Conservation (phyloP, 768 basidiomycete species). For the Lentinula detonsa region DNA sequence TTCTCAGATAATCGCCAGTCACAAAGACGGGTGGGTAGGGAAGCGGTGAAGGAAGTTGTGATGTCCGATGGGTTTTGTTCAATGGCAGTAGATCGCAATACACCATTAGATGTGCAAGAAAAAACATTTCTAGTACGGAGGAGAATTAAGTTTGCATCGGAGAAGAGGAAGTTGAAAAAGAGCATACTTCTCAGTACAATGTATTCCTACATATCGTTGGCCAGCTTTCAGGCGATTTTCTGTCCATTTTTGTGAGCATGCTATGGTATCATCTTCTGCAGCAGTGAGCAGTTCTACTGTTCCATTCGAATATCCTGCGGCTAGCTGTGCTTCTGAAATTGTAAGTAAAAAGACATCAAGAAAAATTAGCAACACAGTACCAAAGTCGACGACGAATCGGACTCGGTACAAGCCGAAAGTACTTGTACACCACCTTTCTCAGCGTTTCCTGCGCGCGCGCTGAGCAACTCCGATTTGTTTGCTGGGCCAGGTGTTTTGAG, state of each 20-base stretch:
- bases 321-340: constrained; percentile 49
- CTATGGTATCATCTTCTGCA: constrained; percentile 33
- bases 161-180: neutral
- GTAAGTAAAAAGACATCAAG: constrained; percentile 1
- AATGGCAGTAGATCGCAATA: constrained; percentile 45
- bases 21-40: constrained; percentile 62
- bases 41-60: constrained; percentile 23
- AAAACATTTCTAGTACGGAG: constrained; percentile 41
- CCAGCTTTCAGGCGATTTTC: constrained; percentile 51
- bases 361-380: constrained; percentile 25
- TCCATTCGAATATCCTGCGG: constrained; percentile 61
- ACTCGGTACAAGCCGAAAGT: neutral
- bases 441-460: constrained; percentile 13
- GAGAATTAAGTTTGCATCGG: neutral
- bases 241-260: constrained; percentile 47
- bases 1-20: constrained; percentile 58
- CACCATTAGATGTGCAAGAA: constrained; percentile 75
- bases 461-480: constrained; percentile 27
- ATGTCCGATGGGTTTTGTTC: constrained; percentile 15
- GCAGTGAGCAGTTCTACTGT: constrained; percentile 38
- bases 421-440: neutral
- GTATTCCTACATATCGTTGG: constrained; percentile 59
- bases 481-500: constrained; percentile 29
- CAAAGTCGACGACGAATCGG: constrained; percentile 23
- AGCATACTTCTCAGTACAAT: constrained; percentile 42